phyloP scores from a whole-genome alignment of 1,284 basidiomycete species.

The Apiotrichum montevideense region DNA sequence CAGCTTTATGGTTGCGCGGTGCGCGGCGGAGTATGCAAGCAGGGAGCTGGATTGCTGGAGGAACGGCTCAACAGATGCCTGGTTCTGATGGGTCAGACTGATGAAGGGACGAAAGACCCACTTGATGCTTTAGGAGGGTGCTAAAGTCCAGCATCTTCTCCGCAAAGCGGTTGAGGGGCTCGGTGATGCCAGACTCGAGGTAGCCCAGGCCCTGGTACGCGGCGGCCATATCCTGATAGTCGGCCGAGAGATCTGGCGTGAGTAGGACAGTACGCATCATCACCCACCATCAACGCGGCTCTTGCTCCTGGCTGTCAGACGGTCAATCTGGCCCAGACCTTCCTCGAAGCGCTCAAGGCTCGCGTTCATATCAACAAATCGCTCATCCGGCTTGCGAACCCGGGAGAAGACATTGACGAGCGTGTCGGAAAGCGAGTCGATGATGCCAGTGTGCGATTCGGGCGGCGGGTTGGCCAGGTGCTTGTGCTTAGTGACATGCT shows the following conservation, averaged over 20 bases:
- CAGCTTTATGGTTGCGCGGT: slow-evolving; percentile 83
- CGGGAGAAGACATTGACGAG: slow-evolving; percentile 84
- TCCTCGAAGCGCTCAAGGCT: slow-evolving; percentile 93
- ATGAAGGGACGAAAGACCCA: slow-evolving; percentile 43
- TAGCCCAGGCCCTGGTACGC: slow-evolving; percentile 94
- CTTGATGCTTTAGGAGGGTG: slow-evolving; percentile 71
- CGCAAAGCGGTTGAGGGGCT: slow-evolving; percentile 91
- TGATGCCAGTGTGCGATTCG: slow-evolving; percentile 69
- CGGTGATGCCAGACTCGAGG: slow-evolving; percentile 95
- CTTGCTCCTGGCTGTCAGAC: slow-evolving; percentile 67
- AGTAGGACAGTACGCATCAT: background rate
- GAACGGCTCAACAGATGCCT: slow-evolving; percentile 78
- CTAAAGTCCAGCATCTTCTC: slow-evolving; percentile 91
- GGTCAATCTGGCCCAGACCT: slow-evolving; percentile 70
- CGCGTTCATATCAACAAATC: slow-evolving; percentile 86
- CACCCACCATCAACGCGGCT: slow-evolving; percentile 78
- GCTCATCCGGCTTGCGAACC: slow-evolving; percentile 92
- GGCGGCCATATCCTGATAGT: slow-evolving; percentile 94
- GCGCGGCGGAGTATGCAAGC: slow-evolving; percentile 78
- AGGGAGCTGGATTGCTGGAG: slow-evolving; percentile 82
- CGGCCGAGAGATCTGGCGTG: slow-evolving; percentile 75
- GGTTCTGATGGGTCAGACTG: slow-evolving; percentile 54
- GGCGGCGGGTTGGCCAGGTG: slow-evolving; percentile 82
- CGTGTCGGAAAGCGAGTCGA: slow-evolving; percentile 92
- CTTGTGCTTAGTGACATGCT: slow-evolving; percentile 95